Conservation (phyloP, 805 yeast species). For the Candida argentea region DNA sequence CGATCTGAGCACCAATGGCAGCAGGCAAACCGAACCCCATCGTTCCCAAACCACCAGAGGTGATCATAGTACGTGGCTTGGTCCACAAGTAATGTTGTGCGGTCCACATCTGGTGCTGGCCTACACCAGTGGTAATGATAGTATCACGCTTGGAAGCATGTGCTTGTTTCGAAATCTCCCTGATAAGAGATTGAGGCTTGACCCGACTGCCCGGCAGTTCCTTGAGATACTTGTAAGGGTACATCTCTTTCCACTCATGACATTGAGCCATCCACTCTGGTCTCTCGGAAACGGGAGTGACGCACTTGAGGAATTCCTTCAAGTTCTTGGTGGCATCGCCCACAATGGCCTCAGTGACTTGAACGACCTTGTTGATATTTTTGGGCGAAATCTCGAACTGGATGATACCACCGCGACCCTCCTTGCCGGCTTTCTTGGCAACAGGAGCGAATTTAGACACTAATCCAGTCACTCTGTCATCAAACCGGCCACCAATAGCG, state of each 20-base stretch:
- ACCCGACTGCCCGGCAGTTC: constrained; percentile 76
- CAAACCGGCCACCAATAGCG: constrained; percentile 95
- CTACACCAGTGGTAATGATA: constrained; percentile 94
- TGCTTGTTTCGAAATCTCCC: constrained; percentile 67
- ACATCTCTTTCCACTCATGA: constrained; percentile 73
- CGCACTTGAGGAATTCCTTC: constrained; percentile 59
- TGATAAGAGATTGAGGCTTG: constrained; percentile 88
- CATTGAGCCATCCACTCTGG: constrained; percentile 71
- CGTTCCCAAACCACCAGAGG: constrained; percentile 99
- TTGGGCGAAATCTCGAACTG: constrained; percentile 96
- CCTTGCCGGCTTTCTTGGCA: constrained; percentile 81
- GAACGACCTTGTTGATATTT: constrained; percentile 95
- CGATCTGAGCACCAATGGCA: constrained; percentile 97
- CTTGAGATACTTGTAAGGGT: constrained; percentile 71
- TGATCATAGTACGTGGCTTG: constrained; percentile 83
- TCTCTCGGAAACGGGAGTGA: constrained; percentile 56
- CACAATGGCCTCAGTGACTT: constrained; percentile 92
- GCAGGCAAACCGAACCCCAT: constrained; percentile 98
- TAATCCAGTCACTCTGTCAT: constrained; percentile 93
- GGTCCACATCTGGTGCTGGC: constrained; percentile 99
- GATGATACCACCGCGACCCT: constrained; percentile 88
- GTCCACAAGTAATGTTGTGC: constrained; percentile 97
- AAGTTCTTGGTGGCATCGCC: constrained; percentile 88
- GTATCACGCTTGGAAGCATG: constrained; percentile 57
- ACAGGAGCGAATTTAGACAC: constrained; percentile 86